Conservation (phyloP, 768 basidiomycete species). For the Kondoa malvinella region DNA sequence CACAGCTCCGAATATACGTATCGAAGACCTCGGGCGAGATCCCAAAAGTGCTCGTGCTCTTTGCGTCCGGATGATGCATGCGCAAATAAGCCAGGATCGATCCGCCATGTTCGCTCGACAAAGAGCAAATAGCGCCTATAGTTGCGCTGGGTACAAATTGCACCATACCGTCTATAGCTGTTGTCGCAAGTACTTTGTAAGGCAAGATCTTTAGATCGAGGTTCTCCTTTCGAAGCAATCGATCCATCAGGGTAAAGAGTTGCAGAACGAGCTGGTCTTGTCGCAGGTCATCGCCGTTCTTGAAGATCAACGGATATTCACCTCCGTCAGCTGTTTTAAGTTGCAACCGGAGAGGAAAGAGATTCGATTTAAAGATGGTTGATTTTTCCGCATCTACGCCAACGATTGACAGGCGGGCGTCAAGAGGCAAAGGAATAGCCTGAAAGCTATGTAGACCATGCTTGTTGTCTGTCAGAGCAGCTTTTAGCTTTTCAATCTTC, state of each 20-base stretch:
- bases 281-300: slow-evolving; percentile 95
- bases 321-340: slow-evolving; percentile 60
- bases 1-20: slow-evolving; percentile 90
- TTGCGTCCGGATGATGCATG: slow-evolving; percentile 75
- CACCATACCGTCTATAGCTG: slow-evolving; percentile 79
- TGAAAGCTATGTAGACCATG: slow-evolving; percentile 65
- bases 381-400: slow-evolving; percentile 85
- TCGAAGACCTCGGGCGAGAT: slow-evolving; percentile 90
- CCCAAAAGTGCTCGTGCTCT: slow-evolving; percentile 80
- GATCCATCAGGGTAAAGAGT: slow-evolving; percentile 96
- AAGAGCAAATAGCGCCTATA: slow-evolving; percentile 53
- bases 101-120: slow-evolving; percentile 64
- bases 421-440: slow-evolving; percentile 66
- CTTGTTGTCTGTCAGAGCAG: slow-evolving; percentile 66
- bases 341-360: slow-evolving; percentile 75
- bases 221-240: slow-evolving; percentile 80
- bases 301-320: slow-evolving; percentile 81
- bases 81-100: slow-evolving; percentile 74
- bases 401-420: slow-evolving; percentile 64
- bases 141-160: slow-evolving; percentile 94
- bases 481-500: slow-evolving; percentile 90
- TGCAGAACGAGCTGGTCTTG: slow-evolving; percentile 98
- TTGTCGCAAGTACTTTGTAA: slow-evolving; percentile 85
- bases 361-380: slow-evolving; percentile 91
- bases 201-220: slow-evolving; percentile 78